Conservation (phyloP, 2,329 filamentous ascomycete genomes). For the Amphichorda felina region DNA sequence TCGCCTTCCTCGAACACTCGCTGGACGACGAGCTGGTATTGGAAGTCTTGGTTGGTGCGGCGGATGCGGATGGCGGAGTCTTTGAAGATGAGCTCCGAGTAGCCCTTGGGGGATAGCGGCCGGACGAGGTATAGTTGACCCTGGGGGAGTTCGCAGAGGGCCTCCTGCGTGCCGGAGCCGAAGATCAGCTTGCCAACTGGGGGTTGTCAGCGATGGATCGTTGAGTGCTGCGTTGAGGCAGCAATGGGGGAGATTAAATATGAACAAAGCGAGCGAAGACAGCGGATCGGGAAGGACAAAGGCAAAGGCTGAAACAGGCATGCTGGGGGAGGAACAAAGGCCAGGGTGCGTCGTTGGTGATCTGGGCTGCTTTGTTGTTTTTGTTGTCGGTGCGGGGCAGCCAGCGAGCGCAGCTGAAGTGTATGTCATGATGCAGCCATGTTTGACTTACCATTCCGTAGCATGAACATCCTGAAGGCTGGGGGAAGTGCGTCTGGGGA, state of each 20-base stretch:
- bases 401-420: background rate
- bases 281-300: background rate
- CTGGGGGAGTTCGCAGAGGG: constrained; percentile 86
- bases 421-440: too few species aligned
- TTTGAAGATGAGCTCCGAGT: constrained; percentile 97
- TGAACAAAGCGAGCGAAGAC: background rate
- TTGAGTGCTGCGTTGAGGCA: background rate
- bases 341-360: background rate
- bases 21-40: constrained; percentile 95
- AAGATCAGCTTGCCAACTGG: constrained; percentile 88
- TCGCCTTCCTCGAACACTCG: constrained; percentile 96
- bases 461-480: constrained; percentile 24
- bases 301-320: background rate
- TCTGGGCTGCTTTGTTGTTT: background rate
- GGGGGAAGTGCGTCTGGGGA: too few species aligned
- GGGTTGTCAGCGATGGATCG: constrained; percentile 3
- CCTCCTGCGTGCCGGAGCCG: constrained; percentile 75
- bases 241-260: constrained; percentile 1
- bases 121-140: constrained; percentile 96
- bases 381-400: constrained; percentile 1
- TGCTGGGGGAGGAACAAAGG: background rate
- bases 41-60: constrained; percentile 85
- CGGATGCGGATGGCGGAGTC: constrained; percentile 89
- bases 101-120: constrained; percentile 89
- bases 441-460: constrained; percentile 29